phyloP scores from a whole-genome alignment of 2,329 filamentous ascomycete genomes.

The Cercospora sesami region DNA sequence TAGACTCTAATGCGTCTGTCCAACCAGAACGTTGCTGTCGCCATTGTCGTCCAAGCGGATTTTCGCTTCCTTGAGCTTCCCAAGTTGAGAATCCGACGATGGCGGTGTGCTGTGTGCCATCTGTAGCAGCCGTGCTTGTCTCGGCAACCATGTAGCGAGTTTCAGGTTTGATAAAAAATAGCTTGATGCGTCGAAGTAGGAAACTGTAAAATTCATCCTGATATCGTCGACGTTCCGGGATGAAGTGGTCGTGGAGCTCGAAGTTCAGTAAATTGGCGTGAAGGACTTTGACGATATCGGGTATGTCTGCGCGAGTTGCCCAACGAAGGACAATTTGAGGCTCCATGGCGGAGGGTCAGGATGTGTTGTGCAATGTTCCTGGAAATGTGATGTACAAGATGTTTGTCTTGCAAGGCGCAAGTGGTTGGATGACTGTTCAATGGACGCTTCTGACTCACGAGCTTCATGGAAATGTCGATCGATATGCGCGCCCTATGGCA shows the following conservation, averaged over 20 bases:
- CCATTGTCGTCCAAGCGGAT: conserved; percentile 21
- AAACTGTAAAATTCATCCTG: conserved; percentile 25
- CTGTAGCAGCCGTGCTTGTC: not conserved
- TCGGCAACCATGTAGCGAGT: conserved; percentile 27
- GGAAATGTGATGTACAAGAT: not conserved
- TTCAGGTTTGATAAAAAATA: conserved; percentile 24
- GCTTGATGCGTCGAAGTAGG: conserved; percentile 20
- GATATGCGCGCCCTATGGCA: not conserved
- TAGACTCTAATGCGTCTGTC: conserved; percentile 11
- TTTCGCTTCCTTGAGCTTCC: conserved; percentile 22
- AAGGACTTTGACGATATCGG: conserved; percentile 18
- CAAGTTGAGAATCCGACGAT: conserved; percentile 26
- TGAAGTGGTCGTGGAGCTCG: conserved; percentile 27
- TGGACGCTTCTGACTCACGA: not conserved
- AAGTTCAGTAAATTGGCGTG: conserved; percentile 17
- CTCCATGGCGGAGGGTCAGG: not conserved
- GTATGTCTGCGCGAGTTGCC: conserved; percentile 25
- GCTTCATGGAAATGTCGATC: not conserved
- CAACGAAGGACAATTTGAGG: conserved; percentile 21
- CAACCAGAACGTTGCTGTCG: conserved; percentile 9
- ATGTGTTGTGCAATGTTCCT: not conserved
- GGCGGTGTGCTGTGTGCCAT: conserved; percentile 14
- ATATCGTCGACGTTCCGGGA: conserved; percentile 12
- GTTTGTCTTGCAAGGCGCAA: not conserved
- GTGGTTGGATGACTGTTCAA: not conserved